Conservation (phyloP, 140 eudicot genomes). For the Anethum foeniculum region DNA sequence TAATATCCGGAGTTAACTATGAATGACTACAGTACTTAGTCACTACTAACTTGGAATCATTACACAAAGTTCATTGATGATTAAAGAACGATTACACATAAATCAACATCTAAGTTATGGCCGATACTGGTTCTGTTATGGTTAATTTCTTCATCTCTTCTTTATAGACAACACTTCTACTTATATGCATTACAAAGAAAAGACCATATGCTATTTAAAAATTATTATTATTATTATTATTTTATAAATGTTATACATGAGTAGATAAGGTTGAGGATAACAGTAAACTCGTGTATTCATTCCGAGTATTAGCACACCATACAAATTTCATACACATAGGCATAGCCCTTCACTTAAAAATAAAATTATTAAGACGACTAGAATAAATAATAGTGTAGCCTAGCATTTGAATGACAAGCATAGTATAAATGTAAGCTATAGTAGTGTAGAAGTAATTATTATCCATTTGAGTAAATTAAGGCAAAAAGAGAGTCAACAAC, state of each 20-base stretch:
- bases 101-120: too few species aligned
- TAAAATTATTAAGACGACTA: background rate
- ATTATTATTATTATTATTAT: too few species aligned
- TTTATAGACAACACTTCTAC: too few species aligned
- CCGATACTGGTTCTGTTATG: too few species aligned
- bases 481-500: background rate
- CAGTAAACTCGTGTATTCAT: background rate
- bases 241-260: background rate
- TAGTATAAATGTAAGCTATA: slow-evolving; percentile 9
- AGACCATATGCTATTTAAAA: too few species aligned
- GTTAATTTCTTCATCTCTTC: too few species aligned
- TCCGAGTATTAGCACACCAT: background rate
- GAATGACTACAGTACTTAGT: too few species aligned
- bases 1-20: too few species aligned
- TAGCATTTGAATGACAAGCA: slow-evolving; percentile 2
- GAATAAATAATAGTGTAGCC: background rate
- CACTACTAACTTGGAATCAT: too few species aligned
- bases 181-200: too few species aligned
- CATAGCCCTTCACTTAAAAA: background rate
- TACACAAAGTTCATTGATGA: too few species aligned
- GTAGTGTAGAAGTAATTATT: background rate
- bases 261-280: slow-evolving; percentile 4
- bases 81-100: too few species aligned
- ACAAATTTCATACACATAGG: background rate
- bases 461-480: background rate